Evolutionary conservation across 345 rosid species (phyloP), one percentile per base, ranked within the genome.

Genomic region (Xanthoceras sorbifolium): DNA sequence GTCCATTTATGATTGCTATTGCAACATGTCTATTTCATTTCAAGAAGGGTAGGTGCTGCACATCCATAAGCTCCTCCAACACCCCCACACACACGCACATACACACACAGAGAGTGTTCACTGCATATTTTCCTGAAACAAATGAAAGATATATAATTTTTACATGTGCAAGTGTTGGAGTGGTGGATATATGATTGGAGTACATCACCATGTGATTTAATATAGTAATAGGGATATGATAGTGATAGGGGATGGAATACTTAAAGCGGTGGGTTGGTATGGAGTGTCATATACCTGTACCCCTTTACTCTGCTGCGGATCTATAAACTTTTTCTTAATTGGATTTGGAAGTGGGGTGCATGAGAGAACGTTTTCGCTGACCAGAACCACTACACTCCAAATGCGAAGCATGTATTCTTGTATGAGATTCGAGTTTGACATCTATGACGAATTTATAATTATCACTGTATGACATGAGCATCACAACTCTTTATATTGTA

Each of bases 401-500:
- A 44, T 29, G 31, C 10, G 18, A 18, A 69, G 61, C 61, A 48
- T 50, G 42, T 17, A 28, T 50, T 46, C 8, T 14, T 9, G 55
- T 50, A 29, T 29, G 72, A 68, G 54, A 44, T 68, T 9, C 18
- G 48, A 32, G 28, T 68, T 68, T 68, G 59, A 44, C 72, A 46
- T 46, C 72, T 14, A 18, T 20, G 8, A 31, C n/a, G 14, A 32
- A 6, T 11, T 50, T 28, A 9, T 50, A 9, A 31, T 20, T 50
- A 25, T 29, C 23, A 23, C 71, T 22, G 32, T 10, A n/a, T 52
- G 1, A 17, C 44, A 20, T 25, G 34, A 52, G 59, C 42, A 52
- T 52, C 15, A 10, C 20, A 15, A 46, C 22, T n/a, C 31, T 25
- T 68, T 52, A 52, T 44, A 18, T 29, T 50, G 17, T 69, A n/a